Evolutionary conservation across 768 basidiomycete species (phyloP).

Genomic region (Boletus patriciae): DNA sequence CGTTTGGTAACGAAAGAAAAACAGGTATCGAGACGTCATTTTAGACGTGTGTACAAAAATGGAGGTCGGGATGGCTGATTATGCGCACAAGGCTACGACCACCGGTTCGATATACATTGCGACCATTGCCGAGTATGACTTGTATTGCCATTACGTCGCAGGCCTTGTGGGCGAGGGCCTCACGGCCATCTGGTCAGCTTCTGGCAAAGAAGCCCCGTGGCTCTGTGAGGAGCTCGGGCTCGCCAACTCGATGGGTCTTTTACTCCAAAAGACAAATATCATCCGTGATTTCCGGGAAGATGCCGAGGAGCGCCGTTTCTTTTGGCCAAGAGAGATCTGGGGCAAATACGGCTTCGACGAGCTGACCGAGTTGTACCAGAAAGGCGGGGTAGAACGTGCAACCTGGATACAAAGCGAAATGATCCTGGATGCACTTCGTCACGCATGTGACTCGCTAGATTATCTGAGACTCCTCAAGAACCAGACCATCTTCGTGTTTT

Average conservation of each 20-base stretch:
- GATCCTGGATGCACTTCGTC: slow-evolving; percentile 84
- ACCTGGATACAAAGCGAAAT: slow-evolving; percentile 84
- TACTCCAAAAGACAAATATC: slow-evolving; percentile 98
- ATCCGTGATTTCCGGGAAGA: slow-evolving; percentile 95
- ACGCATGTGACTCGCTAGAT: slow-evolving; percentile 83
- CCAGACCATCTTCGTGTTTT: slow-evolving; percentile 94
- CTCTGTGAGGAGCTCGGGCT: slow-evolving; percentile 81
- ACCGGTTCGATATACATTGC: slow-evolving; percentile 69
- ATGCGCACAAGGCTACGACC: slow-evolving; percentile 77
- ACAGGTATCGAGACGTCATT: slow-evolving; percentile 76
- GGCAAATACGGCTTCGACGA: slow-evolving; percentile 70
- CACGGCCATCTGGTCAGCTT: slow-evolving; percentile 82
- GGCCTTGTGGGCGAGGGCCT: slow-evolving; percentile 97
- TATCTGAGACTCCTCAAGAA: slow-evolving; percentile 85
- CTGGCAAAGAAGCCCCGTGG: slow-evolving; percentile 75
- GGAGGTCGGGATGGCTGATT: slow-evolving; percentile 95
- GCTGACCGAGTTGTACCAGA: slow-evolving; percentile 63
- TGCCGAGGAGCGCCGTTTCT: slow-evolving; percentile 75
- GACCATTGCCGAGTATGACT: slow-evolving; percentile 83
- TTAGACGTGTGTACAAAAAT: slow-evolving; percentile 83
- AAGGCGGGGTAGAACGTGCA: slow-evolving; percentile 61
- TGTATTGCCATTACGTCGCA: slow-evolving; percentile 98
- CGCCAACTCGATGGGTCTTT: slow-evolving; percentile 90
- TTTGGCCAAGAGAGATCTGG: slow-evolving; percentile 98
- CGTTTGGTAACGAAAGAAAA: slow-evolving; percentile 2